A percentile compares a stretch with the other conserved stretches of the same genome.
Conservation (phyloP, 2,329 filamentous ascomycete species). For the Colletotrichum tropicicola region DNA sequence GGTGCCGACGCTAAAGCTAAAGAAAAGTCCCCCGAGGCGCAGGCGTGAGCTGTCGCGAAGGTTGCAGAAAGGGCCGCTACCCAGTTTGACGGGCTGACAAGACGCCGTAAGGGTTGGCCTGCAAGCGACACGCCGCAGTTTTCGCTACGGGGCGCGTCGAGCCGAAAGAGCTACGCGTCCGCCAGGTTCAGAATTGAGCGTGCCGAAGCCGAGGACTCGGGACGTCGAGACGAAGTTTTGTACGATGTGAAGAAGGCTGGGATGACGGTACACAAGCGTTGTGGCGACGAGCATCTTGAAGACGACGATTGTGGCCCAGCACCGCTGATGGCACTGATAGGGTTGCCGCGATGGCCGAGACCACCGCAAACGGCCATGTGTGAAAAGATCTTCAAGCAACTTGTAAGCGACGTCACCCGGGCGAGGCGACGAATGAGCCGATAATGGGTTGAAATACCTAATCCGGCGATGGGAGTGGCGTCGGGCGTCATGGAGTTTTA, state of each 20-base stretch:
- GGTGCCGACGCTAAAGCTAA: conserved; percentile 23
- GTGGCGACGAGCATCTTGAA: neutral
- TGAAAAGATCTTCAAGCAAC: neutral
- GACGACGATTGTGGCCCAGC: neutral
- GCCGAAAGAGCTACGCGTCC: neutral
- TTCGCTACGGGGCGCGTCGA: neutral
- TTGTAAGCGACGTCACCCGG: neutral
- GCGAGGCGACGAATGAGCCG: neutral
- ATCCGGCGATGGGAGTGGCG: conserved; percentile 9
- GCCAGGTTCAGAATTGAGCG: neutral
- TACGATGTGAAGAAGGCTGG: neutral
- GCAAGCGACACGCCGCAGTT: neutral
- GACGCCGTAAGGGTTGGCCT: neutral
- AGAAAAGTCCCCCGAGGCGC: conserved; percentile 9
- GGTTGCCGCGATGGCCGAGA: neutral
- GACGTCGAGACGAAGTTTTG: neutral
- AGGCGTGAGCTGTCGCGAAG: conserved; percentile 1
- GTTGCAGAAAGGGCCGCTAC: neutral
- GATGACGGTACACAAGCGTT: neutral
- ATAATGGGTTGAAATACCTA: conserved; percentile 14
- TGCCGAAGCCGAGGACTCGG: neutral
- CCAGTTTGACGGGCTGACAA: neutral
- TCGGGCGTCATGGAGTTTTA: conserved; percentile 22
- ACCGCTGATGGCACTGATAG: neutral
- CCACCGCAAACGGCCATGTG: conserved; percentile 7